Evolutionary conservation across 169 alveolate genomes (phyloP).

Genomic region (Eimeria sp.): DNA sequence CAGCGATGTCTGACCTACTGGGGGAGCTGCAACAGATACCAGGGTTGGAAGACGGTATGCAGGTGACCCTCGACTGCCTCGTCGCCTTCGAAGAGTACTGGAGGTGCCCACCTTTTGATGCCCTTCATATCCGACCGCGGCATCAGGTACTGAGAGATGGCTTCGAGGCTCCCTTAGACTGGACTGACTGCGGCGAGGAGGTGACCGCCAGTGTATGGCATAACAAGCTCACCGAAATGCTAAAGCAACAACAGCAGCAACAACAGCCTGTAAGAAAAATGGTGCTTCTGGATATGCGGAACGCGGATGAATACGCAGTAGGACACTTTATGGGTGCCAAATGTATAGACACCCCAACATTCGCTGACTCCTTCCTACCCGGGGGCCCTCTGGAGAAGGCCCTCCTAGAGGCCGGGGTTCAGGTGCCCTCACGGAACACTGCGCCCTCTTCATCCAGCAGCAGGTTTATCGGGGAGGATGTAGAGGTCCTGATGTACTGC

Average conservation of each 20-base stretch:
- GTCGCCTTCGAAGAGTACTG: slow-evolving; percentile 9
- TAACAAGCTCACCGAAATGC: slow-evolving; percentile 51
- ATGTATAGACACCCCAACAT: slow-evolving; percentile 76
- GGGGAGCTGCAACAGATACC: slow-evolving; percentile 67
- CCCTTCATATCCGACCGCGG: slow-evolving; percentile 71
- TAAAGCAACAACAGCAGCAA: slow-evolving; percentile 63
- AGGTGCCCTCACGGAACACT: slow-evolving; percentile 19
- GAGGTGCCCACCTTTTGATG: slow-evolving; percentile 79
- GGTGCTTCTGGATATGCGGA: slow-evolving; percentile 81
- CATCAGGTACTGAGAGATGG: slow-evolving; percentile 84
- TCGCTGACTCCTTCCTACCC: slow-evolving; percentile 65
- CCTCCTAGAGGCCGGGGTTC: slow-evolving; percentile 32
- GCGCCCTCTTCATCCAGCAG: background rate
- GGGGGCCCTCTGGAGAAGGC: slow-evolving; percentile 68
- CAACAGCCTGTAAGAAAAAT: background rate
- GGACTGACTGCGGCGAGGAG: slow-evolving; percentile 81
- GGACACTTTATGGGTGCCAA: slow-evolving; percentile 80
- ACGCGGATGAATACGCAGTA: slow-evolving; percentile 73
- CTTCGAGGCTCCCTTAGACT: slow-evolving; percentile 14
- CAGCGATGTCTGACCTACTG: background rate
- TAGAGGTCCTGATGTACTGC: slow-evolving; percentile 82
- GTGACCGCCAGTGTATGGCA: slow-evolving; percentile 77
- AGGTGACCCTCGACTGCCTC: slow-evolving; percentile 65
- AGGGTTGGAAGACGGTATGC: slow-evolving; percentile 43
- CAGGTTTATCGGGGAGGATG: slow-evolving; percentile 45